These are phyloP conservation scores for Euclidium syriacum DNA, from an alignment of 345 rosid genomes.

Conservation along the genomic window DNA sequence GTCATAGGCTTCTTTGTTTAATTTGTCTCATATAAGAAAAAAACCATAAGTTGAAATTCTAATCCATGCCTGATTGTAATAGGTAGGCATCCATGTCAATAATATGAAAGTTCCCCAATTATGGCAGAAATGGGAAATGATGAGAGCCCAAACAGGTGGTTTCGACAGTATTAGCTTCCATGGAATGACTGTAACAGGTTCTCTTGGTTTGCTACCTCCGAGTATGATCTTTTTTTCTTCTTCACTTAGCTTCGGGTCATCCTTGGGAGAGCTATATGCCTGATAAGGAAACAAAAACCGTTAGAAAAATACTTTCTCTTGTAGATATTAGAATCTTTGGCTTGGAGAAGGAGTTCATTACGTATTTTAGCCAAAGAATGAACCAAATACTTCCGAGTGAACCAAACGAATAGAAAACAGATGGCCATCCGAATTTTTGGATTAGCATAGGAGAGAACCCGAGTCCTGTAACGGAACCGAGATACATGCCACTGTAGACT, in stretches of 20 bases:
- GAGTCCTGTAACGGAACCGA: constrained; percentile 93
- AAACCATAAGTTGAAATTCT: background rate
- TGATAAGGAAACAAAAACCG: constrained; percentile 34
- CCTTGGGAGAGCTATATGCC: constrained; percentile 88
- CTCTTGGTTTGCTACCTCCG: constrained; percentile 57
- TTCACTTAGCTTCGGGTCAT: constrained; percentile 65
- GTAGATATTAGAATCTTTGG: constrained; percentile 3
- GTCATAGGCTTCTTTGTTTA: no score
- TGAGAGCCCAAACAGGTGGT: constrained; percentile 97
- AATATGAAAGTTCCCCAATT: constrained; percentile 98
- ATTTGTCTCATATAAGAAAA: no score
- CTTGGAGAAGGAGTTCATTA: constrained; percentile 31
- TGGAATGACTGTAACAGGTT: constrained; percentile 84
- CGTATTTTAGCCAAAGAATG: constrained; percentile 64
- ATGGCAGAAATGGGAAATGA: constrained; percentile 92
- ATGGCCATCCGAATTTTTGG: constrained; percentile 88
- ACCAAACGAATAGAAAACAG: constrained; percentile 92
- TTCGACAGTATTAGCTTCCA: constrained; percentile 91
- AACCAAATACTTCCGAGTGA: constrained; percentile 96
- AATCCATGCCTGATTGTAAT: constrained; percentile 81
- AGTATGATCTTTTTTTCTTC: constrained; percentile 64
- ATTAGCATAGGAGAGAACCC: constrained; percentile 79
- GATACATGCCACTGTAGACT: constrained; percentile 98
- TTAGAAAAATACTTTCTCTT: background rate
- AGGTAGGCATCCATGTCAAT: constrained; percentile 98